Evolutionary conservation across 371 early-diverging fungal genomes (phyloP), one percentile per base, ranked within the genome.

Genomic region (Lichtheimia corymbifera): DNA sequence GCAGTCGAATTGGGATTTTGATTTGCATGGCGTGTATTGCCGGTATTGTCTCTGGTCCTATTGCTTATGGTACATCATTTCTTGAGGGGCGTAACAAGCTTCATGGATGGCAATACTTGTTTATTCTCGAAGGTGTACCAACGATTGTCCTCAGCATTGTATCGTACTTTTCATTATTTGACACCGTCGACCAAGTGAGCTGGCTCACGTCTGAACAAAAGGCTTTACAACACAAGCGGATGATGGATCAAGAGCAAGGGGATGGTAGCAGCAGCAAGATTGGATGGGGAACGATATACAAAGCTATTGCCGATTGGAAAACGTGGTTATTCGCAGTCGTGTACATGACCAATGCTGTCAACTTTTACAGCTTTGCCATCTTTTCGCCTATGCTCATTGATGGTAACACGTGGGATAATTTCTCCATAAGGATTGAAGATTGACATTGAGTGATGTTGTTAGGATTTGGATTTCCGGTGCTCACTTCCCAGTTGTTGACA

Each of bases 91-190:
- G 62, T 2, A 54, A 52, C 9, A 69, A 70, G 1, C 20, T 79
- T n/a, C 68, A 73, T 35, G 79, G 74, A 11, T 79, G 79, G 79
- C 79, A 79, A 15, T 76, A 68, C 35, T 47, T 79, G n/a, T 75
- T 79, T 42, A 69, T 79, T 15, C 43, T 79, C 4, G 79, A 79
- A 52, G 76, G 76, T 0, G 59, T 66, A 1, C 76, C 72, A 3
- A 79, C 79, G 2, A 65, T 75, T 15, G 52, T 55, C 2, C 63
- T 79, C 1, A 73, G 76, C 20, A 25, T 71, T 2, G 25, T 73
- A 2, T 79, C 76, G 2, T 79, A 63, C 25, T 72, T 61, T 49
- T 73, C 20, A 20, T 49, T 78, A 17, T 67, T 78, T 53, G 68
- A 72, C 24, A 58, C 65, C 28, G 56, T 76, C 3, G 55, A 68